Conservation (phyloP, 2,329 filamentous ascomycete species). For the Xylaria sp. region DNA sequence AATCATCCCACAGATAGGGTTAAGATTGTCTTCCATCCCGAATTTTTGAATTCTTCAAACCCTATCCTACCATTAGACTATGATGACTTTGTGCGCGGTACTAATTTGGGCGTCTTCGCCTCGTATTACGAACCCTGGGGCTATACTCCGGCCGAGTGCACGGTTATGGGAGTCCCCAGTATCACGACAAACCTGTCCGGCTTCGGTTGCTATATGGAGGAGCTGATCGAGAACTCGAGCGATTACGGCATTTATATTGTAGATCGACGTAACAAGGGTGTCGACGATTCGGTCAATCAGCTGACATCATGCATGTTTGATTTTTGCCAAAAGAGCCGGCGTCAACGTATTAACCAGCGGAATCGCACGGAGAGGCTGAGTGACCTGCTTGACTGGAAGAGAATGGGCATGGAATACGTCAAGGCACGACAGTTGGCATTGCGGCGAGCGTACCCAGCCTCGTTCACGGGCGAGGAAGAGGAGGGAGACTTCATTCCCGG, state of each 20-base stretch:
- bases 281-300: slow-evolving; percentile 98
- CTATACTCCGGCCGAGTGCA: slow-evolving; percentile 97
- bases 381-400: slow-evolving; percentile 97
- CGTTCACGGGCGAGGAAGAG: slow-evolving; percentile 83
- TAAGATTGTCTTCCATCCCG: slow-evolving; percentile 97
- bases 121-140: slow-evolving; percentile 99
- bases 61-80: slow-evolving; percentile 96
- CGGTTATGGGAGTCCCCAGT: slow-evolving; percentile 97
- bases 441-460: slow-evolving; percentile 87
- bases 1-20: slow-evolving; percentile 95
- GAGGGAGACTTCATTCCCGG: slow-evolving; percentile 91
- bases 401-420: slow-evolving; percentile 99
- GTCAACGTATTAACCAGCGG: slow-evolving; percentile 97
- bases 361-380: slow-evolving; percentile 96
- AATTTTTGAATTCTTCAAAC: slow-evolving; percentile 96
- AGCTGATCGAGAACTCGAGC: slow-evolving; percentile 95
- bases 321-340: slow-evolving; percentile 90
- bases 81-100: slow-evolving; percentile 97
- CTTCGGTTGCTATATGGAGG: slow-evolving; percentile 99
- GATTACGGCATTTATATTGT: slow-evolving; percentile 99
- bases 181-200: slow-evolving; percentile 98
- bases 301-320: slow-evolving; percentile 93
- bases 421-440: slow-evolving; percentile 95
- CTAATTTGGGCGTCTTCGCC: slow-evolving; percentile 92
- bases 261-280: slow-evolving; percentile 91